A percentile compares a stretch with the other conserved stretches of the same genome.
These are phyloP conservation scores for Talaromyces sp. DNA, from an alignment of 2,329 filamentous ascomycete genomes.

Conservation along the genomic window DNA sequence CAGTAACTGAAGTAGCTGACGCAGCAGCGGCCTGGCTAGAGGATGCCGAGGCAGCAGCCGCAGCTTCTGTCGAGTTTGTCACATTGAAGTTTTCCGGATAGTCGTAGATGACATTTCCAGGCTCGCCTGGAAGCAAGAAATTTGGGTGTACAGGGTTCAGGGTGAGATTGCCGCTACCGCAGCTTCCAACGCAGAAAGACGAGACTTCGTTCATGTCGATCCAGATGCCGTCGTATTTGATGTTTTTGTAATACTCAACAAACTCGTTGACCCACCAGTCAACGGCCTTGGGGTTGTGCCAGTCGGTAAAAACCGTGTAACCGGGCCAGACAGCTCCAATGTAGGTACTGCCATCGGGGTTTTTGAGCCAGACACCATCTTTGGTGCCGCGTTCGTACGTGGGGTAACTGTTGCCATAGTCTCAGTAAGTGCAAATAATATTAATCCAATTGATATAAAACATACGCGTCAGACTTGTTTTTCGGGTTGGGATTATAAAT, in stretches of 20 bases:
- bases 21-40: slow-evolving; percentile 44
- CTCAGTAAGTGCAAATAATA: background rate
- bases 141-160: slow-evolving; percentile 65
- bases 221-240: slow-evolving; percentile 53
- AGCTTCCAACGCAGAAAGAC: slow-evolving; percentile 66
- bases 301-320: slow-evolving; percentile 58
- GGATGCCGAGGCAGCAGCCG: slow-evolving; percentile 52
- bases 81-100: slow-evolving; percentile 67
- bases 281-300: slow-evolving; percentile 53
- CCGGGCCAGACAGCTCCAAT: slow-evolving; percentile 54
- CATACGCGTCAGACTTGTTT: background rate
- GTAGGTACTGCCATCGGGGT: slow-evolving; percentile 51
- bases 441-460: background rate
- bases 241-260: slow-evolving; percentile 46
- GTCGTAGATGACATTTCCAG: slow-evolving; percentile 52
- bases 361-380: slow-evolving; percentile 46
- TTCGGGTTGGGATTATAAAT: slow-evolving; percentile 41
- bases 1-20: slow-evolving; percentile 26
- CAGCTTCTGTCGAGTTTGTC: slow-evolving; percentile 63
- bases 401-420: slow-evolving; percentile 42
- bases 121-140: slow-evolving; percentile 61
- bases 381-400: slow-evolving; percentile 48
- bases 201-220: slow-evolving; percentile 59
- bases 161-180: slow-evolving; percentile 59
- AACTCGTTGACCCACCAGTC: slow-evolving; percentile 57